Evolutionary conservation across 2,329 filamentous ascomycete species (phyloP).

Genomic region (Pezicula radicicola): DNA sequence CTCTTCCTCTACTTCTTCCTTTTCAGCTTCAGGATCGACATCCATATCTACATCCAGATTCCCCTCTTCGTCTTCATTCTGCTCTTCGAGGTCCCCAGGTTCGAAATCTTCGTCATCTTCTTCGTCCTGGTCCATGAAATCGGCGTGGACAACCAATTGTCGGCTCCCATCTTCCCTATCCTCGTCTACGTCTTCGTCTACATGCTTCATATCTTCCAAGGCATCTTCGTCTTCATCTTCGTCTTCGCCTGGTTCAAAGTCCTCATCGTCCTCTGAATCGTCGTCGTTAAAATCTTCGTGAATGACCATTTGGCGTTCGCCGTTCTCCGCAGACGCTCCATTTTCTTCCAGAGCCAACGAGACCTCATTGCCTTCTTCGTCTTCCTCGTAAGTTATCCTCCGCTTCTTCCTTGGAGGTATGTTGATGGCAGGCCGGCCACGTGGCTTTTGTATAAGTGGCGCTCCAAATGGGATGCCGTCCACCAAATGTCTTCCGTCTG

Average conservation of each 20-base stretch:
- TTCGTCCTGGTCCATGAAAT: constrained; percentile 8
- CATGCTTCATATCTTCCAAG: constrained; percentile 16
- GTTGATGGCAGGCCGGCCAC: constrained; percentile 61
- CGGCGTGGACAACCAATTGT: neutral
- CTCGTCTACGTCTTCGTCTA: constrained; percentile 26
- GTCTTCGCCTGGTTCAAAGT: constrained; percentile 18
- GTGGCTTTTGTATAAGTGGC: constrained; percentile 58
- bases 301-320: constrained; percentile 12
- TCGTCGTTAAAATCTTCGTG: constrained; percentile 34
- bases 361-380: constrained; percentile 27
- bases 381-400: constrained; percentile 46
- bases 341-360: constrained; percentile 14
- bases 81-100: neutral
- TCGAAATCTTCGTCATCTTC: constrained; percentile 21
- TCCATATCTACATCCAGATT: constrained; percentile 2
- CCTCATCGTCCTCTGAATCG: constrained; percentile 25
- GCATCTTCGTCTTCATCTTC: constrained; percentile 14
- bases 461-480: constrained; percentile 85
- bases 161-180: constrained; percentile 18
- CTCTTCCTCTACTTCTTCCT: neutral
- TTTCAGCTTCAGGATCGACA: neutral
- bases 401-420: constrained; percentile 74
- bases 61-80: neutral
- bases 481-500: constrained; percentile 74
- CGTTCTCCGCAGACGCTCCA: constrained; percentile 8